Evolutionary conservation across 73 alveolate genomes (phyloP).

Genomic region (Tetrahymena borealis): DNA sequence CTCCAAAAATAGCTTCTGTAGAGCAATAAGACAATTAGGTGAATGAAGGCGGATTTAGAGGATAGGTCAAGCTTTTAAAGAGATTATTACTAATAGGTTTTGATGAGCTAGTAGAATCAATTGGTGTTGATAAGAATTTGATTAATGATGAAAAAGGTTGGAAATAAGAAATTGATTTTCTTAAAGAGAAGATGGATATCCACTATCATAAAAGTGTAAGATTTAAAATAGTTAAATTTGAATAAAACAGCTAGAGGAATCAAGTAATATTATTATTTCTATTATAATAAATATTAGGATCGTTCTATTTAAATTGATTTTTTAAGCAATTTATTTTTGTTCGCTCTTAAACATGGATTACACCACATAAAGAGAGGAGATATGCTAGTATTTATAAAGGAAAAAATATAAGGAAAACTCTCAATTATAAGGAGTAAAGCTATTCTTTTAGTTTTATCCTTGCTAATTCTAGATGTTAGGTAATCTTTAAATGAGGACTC

Average conservation of each 20-base stretch:
- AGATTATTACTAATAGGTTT: not conserved
- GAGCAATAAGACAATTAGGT: not conserved
- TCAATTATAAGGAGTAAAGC: not conserved
- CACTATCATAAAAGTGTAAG: not conserved
- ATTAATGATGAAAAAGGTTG: not conserved
- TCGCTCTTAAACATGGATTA: not conserved
- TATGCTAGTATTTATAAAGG: not conserved
- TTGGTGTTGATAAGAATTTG: not conserved
- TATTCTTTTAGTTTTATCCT: not conserved
- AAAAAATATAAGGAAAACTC: not conserved
- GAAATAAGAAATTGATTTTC: not conserved
- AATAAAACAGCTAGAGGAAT: too few relatives aligned
- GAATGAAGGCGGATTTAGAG: not conserved
- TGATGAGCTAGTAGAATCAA: not conserved
- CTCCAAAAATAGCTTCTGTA: too few relatives aligned
- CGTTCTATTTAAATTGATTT: not conserved
- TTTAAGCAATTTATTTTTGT: not conserved
- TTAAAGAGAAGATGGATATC: not conserved
- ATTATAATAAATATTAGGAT: not conserved
- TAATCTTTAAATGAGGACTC: not conserved
- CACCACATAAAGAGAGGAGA: not conserved
- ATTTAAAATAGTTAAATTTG: not conserved
- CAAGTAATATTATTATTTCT: not conserved
- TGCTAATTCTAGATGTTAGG: not conserved
- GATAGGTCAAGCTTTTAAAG: not conserved